Evolutionary conservation across 768 basidiomycete genomes (phyloP).

Genomic region (Russula virescens): DNA sequence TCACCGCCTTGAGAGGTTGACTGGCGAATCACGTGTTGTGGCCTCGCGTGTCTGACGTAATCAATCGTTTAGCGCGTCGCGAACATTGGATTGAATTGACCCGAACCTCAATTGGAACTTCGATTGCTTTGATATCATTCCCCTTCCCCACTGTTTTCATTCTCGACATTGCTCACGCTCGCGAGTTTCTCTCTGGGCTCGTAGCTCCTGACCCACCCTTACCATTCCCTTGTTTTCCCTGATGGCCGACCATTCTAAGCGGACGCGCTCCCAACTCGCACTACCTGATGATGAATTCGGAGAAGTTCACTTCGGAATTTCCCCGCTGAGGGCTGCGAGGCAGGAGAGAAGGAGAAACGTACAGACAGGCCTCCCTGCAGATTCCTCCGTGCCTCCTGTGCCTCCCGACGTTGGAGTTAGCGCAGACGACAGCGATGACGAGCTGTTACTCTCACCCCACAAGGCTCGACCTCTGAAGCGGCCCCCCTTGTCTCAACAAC

Average conservation of each 20-base stretch:
- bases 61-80: conserved; percentile 1
- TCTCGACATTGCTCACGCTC: background rate
- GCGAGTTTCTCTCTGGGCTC: background rate
- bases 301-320: conserved; percentile 15
- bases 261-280: conserved; percentile 22
- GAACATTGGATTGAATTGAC: background rate
- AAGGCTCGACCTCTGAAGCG: conserved; percentile 12
- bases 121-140: background rate
- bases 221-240: background rate
- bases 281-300: conserved; percentile 11
- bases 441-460: conserved; percentile 8
- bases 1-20: background rate
- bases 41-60: conserved; percentile 11
- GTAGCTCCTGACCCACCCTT: background rate
- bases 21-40: background rate
- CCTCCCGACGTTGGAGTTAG: background rate
- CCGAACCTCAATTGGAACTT: background rate
- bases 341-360: conserved; percentile 10
- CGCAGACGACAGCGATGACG: conserved; percentile 8
- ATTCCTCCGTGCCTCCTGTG: background rate
- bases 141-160: background rate
- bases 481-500: background rate
- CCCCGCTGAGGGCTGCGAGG: conserved; percentile 21
- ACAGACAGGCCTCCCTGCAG: background rate
- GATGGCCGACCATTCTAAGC: conserved; percentile 20